Conservation (phyloP, 2,329 filamentous ascomycete genomes). For the Fusarium dlaminii region DNA sequence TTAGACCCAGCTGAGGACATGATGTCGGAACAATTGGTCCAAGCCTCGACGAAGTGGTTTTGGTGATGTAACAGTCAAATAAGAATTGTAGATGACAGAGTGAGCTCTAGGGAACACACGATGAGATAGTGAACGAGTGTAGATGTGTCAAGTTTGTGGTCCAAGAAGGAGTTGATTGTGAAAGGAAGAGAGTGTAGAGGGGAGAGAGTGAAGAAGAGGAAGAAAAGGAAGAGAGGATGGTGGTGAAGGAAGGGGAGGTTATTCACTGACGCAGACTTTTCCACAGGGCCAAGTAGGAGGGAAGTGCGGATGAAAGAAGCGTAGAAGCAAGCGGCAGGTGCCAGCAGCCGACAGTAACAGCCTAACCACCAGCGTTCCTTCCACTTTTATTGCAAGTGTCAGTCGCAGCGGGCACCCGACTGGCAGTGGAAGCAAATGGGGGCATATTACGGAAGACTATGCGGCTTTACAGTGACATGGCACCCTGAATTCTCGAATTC, state of each 20-base stretch:
- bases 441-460: not conserved
- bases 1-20: slow-evolving; percentile 47
- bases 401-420: slow-evolving; percentile 18
- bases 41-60: slow-evolving; percentile 6
- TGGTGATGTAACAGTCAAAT: slow-evolving; percentile 16
- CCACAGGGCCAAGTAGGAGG: slow-evolving; percentile 33
- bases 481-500: not conserved
- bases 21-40: slow-evolving; percentile 3
- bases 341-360: slow-evolving; percentile 28
- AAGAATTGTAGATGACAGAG: slow-evolving; percentile 41
- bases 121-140: slow-evolving; percentile 44
- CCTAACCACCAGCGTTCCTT: slow-evolving; percentile 16
- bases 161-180: slow-evolving; percentile 32
- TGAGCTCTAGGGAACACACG: slow-evolving; percentile 41
- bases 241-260: slow-evolving; percentile 35
- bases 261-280: slow-evolving; percentile 40
- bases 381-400: not conserved
- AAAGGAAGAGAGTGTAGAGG: slow-evolving; percentile 12
- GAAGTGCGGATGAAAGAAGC: slow-evolving; percentile 38
- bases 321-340: slow-evolving; percentile 17
- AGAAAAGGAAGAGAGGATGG: slow-evolving; percentile 23
- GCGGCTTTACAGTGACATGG: not conserved
- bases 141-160: slow-evolving; percentile 31
- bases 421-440: slow-evolving; percentile 6
- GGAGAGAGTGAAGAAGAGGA: slow-evolving; percentile 19